phyloP scores from a whole-genome alignment of 2,329 filamentous ascomycete genomes.

The Ophiostoma piceae region DNA sequence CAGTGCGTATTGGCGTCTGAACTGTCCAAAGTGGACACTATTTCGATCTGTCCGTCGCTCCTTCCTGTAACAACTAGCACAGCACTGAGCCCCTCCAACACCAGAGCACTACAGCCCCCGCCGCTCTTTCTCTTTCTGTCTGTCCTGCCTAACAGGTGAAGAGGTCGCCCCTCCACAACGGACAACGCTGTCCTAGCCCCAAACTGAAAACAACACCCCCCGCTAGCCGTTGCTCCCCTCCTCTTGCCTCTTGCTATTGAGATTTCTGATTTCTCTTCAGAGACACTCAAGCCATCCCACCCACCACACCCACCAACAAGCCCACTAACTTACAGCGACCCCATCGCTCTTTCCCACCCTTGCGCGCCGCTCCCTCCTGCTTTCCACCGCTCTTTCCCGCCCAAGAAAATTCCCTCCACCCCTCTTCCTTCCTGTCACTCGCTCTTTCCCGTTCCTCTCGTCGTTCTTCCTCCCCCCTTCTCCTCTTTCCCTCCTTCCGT shows the following conservation, averaged over 20 bases:
- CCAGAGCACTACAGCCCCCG: not conserved
- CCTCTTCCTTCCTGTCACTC: slow-evolving; percentile 27
- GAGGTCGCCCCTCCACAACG: slow-evolving; percentile 7
- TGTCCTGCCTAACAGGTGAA: not conserved
- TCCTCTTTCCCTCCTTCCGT: slow-evolving; percentile 29
- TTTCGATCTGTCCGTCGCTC: slow-evolving; percentile 15
- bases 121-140: slow-evolving; percentile 5
- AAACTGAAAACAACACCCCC: slow-evolving; percentile 12
- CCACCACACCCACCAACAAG: slow-evolving; percentile 13
- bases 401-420: slow-evolving; percentile 27
- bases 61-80: slow-evolving; percentile 1
- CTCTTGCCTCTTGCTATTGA: slow-evolving; percentile 27
- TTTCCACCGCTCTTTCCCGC: slow-evolving; percentile 27
- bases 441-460: slow-evolving; percentile 26
- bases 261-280: slow-evolving; percentile 30
- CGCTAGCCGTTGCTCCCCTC: slow-evolving; percentile 27
- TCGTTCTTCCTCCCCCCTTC: slow-evolving; percentile 29
- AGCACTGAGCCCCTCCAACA: slow-evolving; percentile 20
- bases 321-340: slow-evolving; percentile 19
- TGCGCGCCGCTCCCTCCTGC: slow-evolving; percentile 26
- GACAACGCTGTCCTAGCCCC: not conserved
- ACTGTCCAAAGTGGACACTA: slow-evolving; percentile 16
- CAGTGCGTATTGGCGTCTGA: not conserved
- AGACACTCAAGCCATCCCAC: slow-evolving; percentile 7
- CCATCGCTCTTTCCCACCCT: slow-evolving; percentile 22